Evolutionary conservation across 2,329 filamentous ascomycete genomes (phyloP).

Genomic region (Byssothecium circinans): DNA sequence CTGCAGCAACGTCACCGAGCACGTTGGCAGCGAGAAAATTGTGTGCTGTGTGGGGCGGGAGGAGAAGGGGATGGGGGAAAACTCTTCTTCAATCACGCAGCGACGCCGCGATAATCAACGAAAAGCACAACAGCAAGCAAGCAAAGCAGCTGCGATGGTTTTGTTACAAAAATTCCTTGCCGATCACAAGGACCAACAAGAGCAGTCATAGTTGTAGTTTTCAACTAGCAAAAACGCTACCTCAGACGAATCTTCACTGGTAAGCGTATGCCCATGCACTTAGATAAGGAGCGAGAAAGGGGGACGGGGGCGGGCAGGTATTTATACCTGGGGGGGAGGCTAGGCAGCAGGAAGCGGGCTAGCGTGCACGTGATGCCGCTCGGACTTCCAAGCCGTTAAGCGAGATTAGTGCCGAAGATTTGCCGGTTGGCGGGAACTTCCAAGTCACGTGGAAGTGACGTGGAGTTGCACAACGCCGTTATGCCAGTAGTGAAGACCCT

Average conservation of each 20-base stretch:
- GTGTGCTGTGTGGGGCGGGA: no score
- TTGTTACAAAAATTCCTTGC: slow-evolving; percentile 75
- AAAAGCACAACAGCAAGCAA: slow-evolving; percentile 25
- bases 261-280: slow-evolving; percentile 67
- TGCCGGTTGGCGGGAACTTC: no score
- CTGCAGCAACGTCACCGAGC: no score
- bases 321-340: slow-evolving; percentile 7
- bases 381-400: no score
- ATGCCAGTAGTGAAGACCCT: no score
- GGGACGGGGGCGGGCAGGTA: slow-evolving; percentile 3
- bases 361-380: no score
- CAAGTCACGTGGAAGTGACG: no score
- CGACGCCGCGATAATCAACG: slow-evolving; percentile 31
- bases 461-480: no score
- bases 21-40: no score
- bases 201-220: slow-evolving; percentile 80
- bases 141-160: slow-evolving; percentile 16
- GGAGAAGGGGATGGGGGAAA: no score
- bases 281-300: slow-evolving; percentile 20
- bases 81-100: slow-evolving; percentile 36
- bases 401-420: no score
- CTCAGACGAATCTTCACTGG: slow-evolving; percentile 88
- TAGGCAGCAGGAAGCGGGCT: no score
- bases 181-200: slow-evolving; percentile 68
- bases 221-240: slow-evolving; percentile 88